Evolutionary conservation across 83 land plant genomes (phyloP).

Genomic region (Diphasiastrum complanatum): DNA sequence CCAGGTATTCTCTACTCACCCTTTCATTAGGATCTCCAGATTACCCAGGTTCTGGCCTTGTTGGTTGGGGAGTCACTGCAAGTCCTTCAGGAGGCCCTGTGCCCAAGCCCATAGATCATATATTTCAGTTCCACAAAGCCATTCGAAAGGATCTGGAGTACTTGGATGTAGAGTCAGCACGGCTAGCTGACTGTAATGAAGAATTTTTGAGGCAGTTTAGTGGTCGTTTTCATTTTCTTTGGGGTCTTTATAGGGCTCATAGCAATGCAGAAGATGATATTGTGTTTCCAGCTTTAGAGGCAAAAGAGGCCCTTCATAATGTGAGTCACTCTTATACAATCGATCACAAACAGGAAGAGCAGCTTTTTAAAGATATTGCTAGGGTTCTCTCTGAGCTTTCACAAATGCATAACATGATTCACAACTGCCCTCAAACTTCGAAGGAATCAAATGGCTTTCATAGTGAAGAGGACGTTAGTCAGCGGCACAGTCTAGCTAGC

Average conservation of each 20-base stretch:
- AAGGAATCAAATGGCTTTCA: too few species aligned
- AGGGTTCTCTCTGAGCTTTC: constrained; percentile 40
- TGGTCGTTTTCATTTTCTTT: constrained; percentile 78
- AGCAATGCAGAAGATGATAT: constrained; percentile 88
- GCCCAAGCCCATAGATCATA: constrained; percentile 80
- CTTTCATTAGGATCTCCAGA: constrained; percentile 19
- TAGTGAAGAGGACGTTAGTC: constrained; percentile 10
- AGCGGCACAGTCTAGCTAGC: constrained; percentile 56
- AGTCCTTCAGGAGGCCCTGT: constrained; percentile 29
- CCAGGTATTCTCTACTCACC: constrained; percentile 45
- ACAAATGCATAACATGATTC: constrained; percentile 23
- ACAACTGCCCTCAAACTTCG: too few species aligned
- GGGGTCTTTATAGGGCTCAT: constrained; percentile 77
- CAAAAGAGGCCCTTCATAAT: constrained; percentile 68
- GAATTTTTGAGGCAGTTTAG: constrained; percentile 65
- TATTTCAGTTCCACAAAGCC: constrained; percentile 94
- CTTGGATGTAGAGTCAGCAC: constrained; percentile 75
- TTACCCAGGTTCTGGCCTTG: constrained; percentile 51
- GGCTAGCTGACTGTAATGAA: constrained; percentile 59
- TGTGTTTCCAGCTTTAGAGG: constrained; percentile 85
- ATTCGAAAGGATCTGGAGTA: constrained; percentile 85
- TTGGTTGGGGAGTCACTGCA: constrained; percentile 47
- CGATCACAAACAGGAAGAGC: constrained; percentile 76
- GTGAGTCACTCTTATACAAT: constrained; percentile 69
- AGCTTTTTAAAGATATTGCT: constrained; percentile 64